Conservation (phyloP, 768 basidiomycete species). For the Boletus bicolor region DNA sequence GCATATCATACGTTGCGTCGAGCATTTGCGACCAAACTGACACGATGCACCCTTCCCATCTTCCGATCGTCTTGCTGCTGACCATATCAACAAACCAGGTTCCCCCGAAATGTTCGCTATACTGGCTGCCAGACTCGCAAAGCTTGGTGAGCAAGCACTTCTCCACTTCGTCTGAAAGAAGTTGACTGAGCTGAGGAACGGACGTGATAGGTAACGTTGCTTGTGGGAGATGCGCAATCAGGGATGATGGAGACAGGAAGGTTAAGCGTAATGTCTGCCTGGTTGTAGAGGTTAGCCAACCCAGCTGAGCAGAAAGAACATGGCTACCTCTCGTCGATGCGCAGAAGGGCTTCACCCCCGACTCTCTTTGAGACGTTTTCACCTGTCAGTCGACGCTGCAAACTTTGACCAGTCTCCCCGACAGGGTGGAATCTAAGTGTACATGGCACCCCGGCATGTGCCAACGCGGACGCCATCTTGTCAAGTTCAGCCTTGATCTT, state of each 20-base stretch:
- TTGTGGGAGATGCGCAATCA: slow-evolving; percentile 78
- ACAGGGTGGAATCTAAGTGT: slow-evolving; percentile 59
- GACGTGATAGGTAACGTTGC: slow-evolving; percentile 73
- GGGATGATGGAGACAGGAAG: slow-evolving; percentile 67
- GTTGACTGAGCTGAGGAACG: slow-evolving; percentile 69
- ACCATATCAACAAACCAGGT: slow-evolving; percentile 80
- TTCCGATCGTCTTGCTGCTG: slow-evolving; percentile 59
- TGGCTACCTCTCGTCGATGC: slow-evolving; percentile 63
- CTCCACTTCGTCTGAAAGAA: slow-evolving; percentile 77
- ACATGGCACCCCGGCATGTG: slow-evolving; percentile 51
- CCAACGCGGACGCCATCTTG: slow-evolving; percentile 47
- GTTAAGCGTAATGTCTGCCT: slow-evolving; percentile 78
- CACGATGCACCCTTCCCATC: slow-evolving; percentile 80
- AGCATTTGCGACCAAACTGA: slow-evolving; percentile 37
- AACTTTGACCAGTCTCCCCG: slow-evolving; percentile 61
- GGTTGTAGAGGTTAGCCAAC: neutral
- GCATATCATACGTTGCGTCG: neutral
- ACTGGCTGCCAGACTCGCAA: slow-evolving; percentile 59
- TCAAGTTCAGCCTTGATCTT: slow-evolving; percentile 58
- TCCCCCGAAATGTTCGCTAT: slow-evolving; percentile 48
- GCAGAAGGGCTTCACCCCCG: slow-evolving; percentile 70
- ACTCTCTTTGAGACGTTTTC: slow-evolving; percentile 41
- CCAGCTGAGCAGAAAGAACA: neutral
- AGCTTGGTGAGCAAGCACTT: slow-evolving; percentile 65
- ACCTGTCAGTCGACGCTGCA: slow-evolving; percentile 47